phyloP scores from a whole-genome alignment of 306 rosid genomes.

The Lathyrus tuberosus region DNA sequence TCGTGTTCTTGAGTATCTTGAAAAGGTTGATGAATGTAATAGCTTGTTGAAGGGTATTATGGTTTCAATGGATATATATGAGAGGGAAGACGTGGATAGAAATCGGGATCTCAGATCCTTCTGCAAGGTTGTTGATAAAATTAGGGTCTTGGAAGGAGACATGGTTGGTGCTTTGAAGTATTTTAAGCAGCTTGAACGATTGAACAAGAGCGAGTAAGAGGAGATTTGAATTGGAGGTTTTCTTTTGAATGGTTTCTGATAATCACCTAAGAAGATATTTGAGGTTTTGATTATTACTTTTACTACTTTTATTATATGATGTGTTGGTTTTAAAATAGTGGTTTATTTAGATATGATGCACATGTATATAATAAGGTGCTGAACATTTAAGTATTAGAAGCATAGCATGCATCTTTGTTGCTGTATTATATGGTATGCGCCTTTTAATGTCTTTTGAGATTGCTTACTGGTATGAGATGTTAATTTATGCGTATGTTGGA shows the following conservation, averaged over 20 bases:
- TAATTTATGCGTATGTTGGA: not conserved
- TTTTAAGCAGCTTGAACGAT: conserved; percentile 42
- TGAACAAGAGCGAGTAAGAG: conserved; percentile 25
- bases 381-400: not conserved
- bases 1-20: conserved; percentile 45
- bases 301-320: conserved; percentile 2
- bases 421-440: not conserved
- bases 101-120: conserved; percentile 37
- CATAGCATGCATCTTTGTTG: conserved; percentile 7
- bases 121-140: conserved; percentile 33
- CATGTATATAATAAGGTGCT: conserved; percentile 20
- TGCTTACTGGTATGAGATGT: conserved; percentile 13
- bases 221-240: not conserved
- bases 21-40: conserved; percentile 43
- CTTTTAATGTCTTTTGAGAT: conserved; percentile 1
- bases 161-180: conserved; percentile 52
- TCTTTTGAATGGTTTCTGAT: conserved; percentile 8
- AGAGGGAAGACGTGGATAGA: conserved; percentile 25
- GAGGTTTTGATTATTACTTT: not conserved
- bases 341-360: conserved; percentile 26
- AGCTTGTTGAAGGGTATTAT: conserved; percentile 43
- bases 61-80: conserved; percentile 46
- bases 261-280: conserved; percentile 16
- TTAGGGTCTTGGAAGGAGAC: conserved; percentile 44
- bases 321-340: conserved; percentile 18